phyloP scores from a whole-genome alignment of 768 basidiomycete genomes.

The Rossbeevera mucosa region DNA sequence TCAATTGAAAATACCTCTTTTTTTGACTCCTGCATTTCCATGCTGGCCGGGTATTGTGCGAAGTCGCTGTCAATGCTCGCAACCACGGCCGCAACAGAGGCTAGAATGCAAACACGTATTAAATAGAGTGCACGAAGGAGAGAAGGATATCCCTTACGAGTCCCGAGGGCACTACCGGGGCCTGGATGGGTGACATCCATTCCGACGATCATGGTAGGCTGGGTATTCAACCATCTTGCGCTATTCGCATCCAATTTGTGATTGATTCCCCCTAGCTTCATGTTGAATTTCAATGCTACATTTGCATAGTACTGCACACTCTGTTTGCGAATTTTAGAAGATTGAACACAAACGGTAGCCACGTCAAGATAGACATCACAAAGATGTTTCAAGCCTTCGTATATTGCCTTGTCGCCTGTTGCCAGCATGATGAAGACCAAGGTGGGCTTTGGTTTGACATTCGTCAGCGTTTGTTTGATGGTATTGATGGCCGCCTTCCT shows the following conservation, averaged over 20 bases:
- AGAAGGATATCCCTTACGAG: conserved; percentile 26
- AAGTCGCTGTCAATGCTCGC: conserved; percentile 42
- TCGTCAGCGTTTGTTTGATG: conserved; percentile 41
- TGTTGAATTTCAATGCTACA: conserved; percentile 52
- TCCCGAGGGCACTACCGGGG: conserved; percentile 56
- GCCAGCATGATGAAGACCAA: conserved; percentile 47
- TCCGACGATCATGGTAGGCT: conserved; percentile 51
- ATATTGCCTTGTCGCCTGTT: conserved; percentile 43
- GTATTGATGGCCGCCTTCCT: conserved; percentile 44
- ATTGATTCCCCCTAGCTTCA: conserved; percentile 53
- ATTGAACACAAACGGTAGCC: conserved; percentile 69
- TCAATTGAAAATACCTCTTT: conserved; percentile 51
- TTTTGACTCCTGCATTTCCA: conserved; percentile 51
- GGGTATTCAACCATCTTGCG: conserved; percentile 34
- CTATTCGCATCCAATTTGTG: conserved; percentile 41
- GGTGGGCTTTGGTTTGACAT: conserved; percentile 37
- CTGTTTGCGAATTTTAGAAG: conserved; percentile 65
- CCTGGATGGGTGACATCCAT: conserved; percentile 78
- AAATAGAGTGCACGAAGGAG: neutral
- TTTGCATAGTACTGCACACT: conserved; percentile 52
- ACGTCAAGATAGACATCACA: conserved; percentile 48
- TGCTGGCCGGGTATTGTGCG: conserved; percentile 47
- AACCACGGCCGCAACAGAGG: conserved; percentile 53
- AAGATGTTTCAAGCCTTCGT: conserved; percentile 49
- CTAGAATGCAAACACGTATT: conserved; percentile 8